These are phyloP conservation scores for Cladosporium sp. DNA, from an alignment of 2,329 filamentous ascomycete species.

Conservation along the genomic window DNA sequence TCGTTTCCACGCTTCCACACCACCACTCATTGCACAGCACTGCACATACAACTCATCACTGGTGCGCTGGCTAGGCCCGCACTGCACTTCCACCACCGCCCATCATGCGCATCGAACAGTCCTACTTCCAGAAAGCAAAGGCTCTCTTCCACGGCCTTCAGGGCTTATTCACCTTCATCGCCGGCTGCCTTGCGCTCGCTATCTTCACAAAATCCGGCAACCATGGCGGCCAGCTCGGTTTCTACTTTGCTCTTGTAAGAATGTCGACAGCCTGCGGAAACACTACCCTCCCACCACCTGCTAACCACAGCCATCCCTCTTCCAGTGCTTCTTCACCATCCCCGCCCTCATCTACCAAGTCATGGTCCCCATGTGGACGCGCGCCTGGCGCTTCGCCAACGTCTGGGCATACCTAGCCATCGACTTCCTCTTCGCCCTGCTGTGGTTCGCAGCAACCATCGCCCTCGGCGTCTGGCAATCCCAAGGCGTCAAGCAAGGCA, in stretches of 20 bases:
- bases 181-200: conserved; percentile 53
- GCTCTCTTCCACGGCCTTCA: conserved; percentile 51
- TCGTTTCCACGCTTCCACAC: not conserved
- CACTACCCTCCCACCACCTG: not conserved
- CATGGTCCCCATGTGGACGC: conserved; percentile 57
- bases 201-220: conserved; percentile 52
- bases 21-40: not conserved
- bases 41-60: not conserved
- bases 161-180: conserved; percentile 53
- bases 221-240: conserved; percentile 52
- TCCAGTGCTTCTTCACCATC: conserved; percentile 55
- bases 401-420: conserved; percentile 55
- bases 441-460: conserved; percentile 58
- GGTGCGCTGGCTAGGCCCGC: not conserved
- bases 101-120: conserved; percentile 41
- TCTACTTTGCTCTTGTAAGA: conserved; percentile 55
- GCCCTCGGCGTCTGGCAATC: conserved; percentile 53
- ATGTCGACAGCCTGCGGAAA: not conserved
- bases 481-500: conserved; percentile 49
- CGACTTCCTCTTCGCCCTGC: conserved; percentile 49
- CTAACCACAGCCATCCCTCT: not conserved
- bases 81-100: not conserved
- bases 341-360: conserved; percentile 56
- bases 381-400: conserved; percentile 54
- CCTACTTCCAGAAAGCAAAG: conserved; percentile 52